A percentile compares a stretch with the other conserved stretches of the same genome.
These are phyloP conservation scores for Calycina marina DNA, from an alignment of 2,329 filamentous ascomycete species.

Conservation along the genomic window DNA sequence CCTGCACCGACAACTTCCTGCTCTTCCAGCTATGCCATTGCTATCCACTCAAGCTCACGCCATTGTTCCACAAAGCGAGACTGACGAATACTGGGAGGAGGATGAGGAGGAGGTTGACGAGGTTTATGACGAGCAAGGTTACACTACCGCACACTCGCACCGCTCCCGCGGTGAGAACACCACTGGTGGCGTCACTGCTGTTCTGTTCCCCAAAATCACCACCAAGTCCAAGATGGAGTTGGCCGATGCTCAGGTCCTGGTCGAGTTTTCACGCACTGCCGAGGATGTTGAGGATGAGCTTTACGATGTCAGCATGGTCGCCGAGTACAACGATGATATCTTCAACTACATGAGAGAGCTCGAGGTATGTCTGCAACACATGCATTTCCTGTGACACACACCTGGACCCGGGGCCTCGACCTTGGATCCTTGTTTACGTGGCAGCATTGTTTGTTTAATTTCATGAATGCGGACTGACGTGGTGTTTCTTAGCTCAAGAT, in stretches of 20 bases:
- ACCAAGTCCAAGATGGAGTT: conserved; percentile 59
- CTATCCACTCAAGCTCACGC: too few relatives aligned
- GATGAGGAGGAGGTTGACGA: conserved; percentile 69
- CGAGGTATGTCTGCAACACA: conserved; percentile 66
- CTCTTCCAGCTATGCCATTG: conserved; percentile 2
- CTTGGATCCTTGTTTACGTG: too few relatives aligned
- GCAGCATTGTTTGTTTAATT: too few relatives aligned
- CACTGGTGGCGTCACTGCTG: conserved; percentile 43
- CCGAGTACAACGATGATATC: conserved; percentile 92
- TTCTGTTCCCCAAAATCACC: conserved; percentile 61
- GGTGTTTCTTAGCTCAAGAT: conserved; percentile 52
- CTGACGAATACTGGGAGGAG: conserved; percentile 59
- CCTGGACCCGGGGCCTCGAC: too few relatives aligned
- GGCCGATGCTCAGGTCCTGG: conserved; percentile 33
- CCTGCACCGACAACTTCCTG: conserved; percentile 9
- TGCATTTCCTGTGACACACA: too few relatives aligned
- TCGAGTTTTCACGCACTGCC: conserved; percentile 27
- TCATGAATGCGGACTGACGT: conserved; percentile 4
- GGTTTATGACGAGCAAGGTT: conserved; percentile 47
- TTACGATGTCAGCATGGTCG: conserved; percentile 95
- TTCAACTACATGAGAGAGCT: conserved; percentile 82
- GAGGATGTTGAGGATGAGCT: conserved; percentile 79
- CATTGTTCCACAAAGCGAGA: conserved; percentile 28
- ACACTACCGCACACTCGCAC: conserved; percentile 64
- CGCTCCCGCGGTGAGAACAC: conserved; percentile 64